Conservation (phyloP, 164 flowering plant genomes). For the Aristolochia californica region DNA sequence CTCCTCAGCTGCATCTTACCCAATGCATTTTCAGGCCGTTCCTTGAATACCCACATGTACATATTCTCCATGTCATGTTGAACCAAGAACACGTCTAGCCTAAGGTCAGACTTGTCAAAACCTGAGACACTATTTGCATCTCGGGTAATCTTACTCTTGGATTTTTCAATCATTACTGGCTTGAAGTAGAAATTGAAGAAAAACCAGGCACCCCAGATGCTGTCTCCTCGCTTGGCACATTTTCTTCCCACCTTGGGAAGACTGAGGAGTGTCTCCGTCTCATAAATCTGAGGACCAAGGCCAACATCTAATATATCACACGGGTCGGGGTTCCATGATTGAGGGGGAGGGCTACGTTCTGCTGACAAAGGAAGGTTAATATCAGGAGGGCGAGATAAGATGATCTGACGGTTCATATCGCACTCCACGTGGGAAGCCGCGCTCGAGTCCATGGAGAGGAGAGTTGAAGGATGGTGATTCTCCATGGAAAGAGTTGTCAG, state of each 20-base stretch:
- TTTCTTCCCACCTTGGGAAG: conserved; percentile 58
- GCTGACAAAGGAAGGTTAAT: conserved; percentile 78
- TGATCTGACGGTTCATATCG: conserved; percentile 49
- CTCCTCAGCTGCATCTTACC: conserved; percentile 97
- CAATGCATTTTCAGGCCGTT: conserved; percentile 83
- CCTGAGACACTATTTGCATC: conserved; percentile 61
- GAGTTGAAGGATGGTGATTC: conserved; percentile 78
- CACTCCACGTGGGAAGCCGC: conserved; percentile 53
- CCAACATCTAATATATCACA: conserved; percentile 76
- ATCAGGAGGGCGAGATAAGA: conserved; percentile 68
- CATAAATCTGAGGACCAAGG: conserved; percentile 56
- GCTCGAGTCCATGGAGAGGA: conserved; percentile 90
- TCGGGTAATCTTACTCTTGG: conserved; percentile 49
- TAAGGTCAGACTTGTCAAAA: conserved; percentile 63
- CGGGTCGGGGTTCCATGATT: conserved; percentile 42
- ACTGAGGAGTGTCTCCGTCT: conserved; percentile 39
- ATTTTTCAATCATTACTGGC: conserved; percentile 67
- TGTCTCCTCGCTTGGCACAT: conserved; percentile 68
- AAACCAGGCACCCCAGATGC: conserved; percentile 94
- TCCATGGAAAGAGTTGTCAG: conserved; percentile 68
- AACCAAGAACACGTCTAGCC: conserved; percentile 80
- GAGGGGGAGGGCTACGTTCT: conserved; percentile 72
- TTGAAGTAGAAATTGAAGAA: conserved; percentile 88
- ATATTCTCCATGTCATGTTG: conserved; percentile 99
- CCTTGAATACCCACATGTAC: conserved; percentile 99